Percentiles rank a stretch among this genome's conserved stretches.
These are phyloP conservation scores for Acanthamoeba triangularis DNA, from an alignment of 208 protist genomes.

Conservation along the genomic window DNA sequence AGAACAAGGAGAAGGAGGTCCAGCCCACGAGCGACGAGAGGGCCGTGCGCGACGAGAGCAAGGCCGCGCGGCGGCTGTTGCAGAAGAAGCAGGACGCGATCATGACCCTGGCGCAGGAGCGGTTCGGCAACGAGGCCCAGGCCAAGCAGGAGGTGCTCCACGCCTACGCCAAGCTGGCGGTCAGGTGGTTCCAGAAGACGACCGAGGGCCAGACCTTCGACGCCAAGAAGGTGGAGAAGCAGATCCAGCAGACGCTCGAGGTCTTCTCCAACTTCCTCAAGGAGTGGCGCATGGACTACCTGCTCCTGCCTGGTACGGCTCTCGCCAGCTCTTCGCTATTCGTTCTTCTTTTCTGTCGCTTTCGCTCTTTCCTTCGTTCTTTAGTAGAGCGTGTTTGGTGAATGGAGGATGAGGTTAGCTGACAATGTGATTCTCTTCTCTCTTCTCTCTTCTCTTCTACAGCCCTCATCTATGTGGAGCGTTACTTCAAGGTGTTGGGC, in stretches of 20 bases:
- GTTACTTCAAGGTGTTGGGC: conserved; percentile 64
- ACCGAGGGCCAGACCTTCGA: conserved; percentile 66
- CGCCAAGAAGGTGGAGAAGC: conserved; percentile 77
- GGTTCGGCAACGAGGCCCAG: conserved; percentile 33
- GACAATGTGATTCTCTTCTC: background rate
- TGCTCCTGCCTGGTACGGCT: conserved; percentile 57
- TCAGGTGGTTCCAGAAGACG: conserved; percentile 73
- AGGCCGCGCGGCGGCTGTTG: conserved; percentile 53
- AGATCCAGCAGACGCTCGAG: conserved; percentile 76
- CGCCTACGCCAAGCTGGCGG: conserved; percentile 69
- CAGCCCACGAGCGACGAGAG: conserved; percentile 6
- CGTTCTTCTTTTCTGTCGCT: background rate
- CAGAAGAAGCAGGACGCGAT: conserved; percentile 63
- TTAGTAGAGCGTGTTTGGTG: too few relatives aligned
- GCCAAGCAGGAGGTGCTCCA: conserved; percentile 57
- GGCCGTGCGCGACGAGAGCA: conserved; percentile 6
- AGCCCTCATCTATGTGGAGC: conserved; percentile 72
- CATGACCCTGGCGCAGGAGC: conserved; percentile 61
- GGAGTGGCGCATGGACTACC: conserved; percentile 75
- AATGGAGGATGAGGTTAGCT: background rate
- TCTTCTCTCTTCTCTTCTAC: background rate
- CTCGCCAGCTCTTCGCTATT: background rate
- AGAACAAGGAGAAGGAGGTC: conserved; percentile 60
- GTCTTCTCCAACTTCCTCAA: conserved; percentile 76
- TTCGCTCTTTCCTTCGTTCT: background rate